These are phyloP conservation scores for Hanseniaspora pseudoguilliermondii DNA, from an alignment of 805 yeast genomes.

Conservation along the genomic window DNA sequence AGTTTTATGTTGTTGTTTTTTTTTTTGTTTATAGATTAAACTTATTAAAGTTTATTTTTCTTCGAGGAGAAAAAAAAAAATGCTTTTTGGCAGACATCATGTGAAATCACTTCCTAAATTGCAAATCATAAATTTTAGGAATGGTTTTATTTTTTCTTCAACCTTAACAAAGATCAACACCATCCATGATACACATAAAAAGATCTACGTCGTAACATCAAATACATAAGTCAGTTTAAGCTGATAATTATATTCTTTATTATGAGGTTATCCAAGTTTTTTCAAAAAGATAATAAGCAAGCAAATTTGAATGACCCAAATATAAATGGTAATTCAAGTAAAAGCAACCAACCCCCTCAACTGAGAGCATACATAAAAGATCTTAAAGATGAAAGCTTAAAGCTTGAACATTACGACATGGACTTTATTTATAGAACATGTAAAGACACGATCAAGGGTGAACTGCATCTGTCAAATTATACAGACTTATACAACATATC, in stretches of 20 bases:
- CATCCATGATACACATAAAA: background rate
- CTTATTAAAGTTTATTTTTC: no score
- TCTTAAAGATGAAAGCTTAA: background rate
- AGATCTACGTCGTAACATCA: background rate
- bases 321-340: background rate
- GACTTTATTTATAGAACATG: background rate
- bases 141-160: no score
- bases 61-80: no score
- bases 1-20: no score
- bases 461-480: background rate
- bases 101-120: no score
- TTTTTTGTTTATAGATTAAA: no score
- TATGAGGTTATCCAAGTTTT: background rate
- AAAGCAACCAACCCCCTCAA: background rate
- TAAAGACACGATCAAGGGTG: background rate
- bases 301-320: background rate
- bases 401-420: background rate
- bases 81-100: no score
- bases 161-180: no score
- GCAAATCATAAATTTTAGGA: no score
- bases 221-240: no score
- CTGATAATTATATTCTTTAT: background rate
- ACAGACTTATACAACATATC: conserved; percentile 16
- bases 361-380: background rate
- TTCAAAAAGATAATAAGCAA: background rate